phyloP scores from a whole-genome alignment of 768 basidiomycete genomes.

The Suillus weaverae region DNA sequence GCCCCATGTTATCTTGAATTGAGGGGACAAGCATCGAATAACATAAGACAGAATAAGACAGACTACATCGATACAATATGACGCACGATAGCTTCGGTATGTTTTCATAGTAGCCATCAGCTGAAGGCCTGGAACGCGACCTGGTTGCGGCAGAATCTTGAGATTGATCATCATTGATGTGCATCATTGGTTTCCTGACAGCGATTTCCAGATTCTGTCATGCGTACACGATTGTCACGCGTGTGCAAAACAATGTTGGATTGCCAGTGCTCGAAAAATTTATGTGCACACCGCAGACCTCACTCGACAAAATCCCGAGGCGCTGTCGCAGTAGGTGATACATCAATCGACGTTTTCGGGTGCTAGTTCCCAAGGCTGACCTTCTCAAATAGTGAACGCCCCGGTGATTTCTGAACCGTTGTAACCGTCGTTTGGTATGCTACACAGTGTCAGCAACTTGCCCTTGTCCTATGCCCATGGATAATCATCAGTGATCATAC shows the following conservation, averaged over 20 bases:
- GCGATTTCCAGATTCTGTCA: background rate
- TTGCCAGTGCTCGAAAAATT: background rate
- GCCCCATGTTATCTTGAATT: no score
- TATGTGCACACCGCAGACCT: background rate
- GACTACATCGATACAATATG: no score
- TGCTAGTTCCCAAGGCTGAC: background rate
- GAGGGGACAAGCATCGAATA: no score
- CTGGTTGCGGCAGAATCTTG: background rate
- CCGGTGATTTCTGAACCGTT: background rate
- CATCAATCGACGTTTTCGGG: background rate
- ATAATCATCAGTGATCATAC: background rate
- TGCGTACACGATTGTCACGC: background rate
- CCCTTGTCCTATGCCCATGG: background rate
- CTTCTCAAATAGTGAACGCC: background rate
- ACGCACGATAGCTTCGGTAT: no score
- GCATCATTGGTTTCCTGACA: background rate
- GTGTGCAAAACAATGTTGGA: background rate
- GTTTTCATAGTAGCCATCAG: background rate
- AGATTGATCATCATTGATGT: no score
- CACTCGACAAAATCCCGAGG: background rate
- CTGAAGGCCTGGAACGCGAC: background rate
- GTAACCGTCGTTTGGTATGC: background rate
- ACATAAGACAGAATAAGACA: no score
- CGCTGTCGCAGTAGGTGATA: background rate
- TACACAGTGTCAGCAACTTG: background rate